These are phyloP conservation scores for Scutellaria baicalensis DNA, from an alignment of 257 asterid species.

Conservation along the genomic window DNA sequence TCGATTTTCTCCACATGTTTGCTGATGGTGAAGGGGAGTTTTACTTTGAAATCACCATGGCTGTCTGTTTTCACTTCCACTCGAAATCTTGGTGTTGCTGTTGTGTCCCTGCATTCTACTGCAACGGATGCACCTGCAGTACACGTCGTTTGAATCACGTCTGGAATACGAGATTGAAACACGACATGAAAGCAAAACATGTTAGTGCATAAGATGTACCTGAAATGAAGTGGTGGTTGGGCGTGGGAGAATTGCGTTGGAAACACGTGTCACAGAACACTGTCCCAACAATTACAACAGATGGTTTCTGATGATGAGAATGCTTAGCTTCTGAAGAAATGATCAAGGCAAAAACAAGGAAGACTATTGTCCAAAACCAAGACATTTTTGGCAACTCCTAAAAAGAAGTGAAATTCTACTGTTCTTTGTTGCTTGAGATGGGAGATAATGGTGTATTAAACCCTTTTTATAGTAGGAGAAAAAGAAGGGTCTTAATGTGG, in stretches of 20 bases:
- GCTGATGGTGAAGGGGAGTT: constrained; percentile 57
- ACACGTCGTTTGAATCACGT: not conserved
- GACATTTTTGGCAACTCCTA: constrained; percentile 19
- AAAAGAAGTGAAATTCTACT: not conserved
- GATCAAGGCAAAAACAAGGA: constrained; percentile 20
- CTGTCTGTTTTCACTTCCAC: constrained; percentile 51
- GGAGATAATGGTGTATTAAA: not conserved
- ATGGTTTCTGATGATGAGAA: constrained; percentile 21
- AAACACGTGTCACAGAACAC: constrained; percentile 74
- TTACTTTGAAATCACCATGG: constrained; percentile 64
- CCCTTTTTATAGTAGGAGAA: constrained; percentile 14
- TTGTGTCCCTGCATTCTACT: constrained; percentile 49
- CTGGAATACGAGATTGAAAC: not conserved
- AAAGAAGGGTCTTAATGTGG: constrained; percentile 15
- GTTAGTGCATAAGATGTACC: constrained; percentile 22
- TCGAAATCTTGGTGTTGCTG: constrained; percentile 26
- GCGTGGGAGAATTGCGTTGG: constrained; percentile 28
- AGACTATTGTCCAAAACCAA: constrained; percentile 30
- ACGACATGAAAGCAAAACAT: no score
- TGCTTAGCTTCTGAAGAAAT: constrained; percentile 31
- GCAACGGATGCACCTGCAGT: constrained; percentile 73
- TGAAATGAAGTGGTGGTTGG: constrained; percentile 49
- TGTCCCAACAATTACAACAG: constrained; percentile 67
- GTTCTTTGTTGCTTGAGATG: constrained; percentile 8
- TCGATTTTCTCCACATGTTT: constrained; percentile 55